Conservation (phyloP, 202 grass and related monocot genomes). For the Setaria italica region DNA sequence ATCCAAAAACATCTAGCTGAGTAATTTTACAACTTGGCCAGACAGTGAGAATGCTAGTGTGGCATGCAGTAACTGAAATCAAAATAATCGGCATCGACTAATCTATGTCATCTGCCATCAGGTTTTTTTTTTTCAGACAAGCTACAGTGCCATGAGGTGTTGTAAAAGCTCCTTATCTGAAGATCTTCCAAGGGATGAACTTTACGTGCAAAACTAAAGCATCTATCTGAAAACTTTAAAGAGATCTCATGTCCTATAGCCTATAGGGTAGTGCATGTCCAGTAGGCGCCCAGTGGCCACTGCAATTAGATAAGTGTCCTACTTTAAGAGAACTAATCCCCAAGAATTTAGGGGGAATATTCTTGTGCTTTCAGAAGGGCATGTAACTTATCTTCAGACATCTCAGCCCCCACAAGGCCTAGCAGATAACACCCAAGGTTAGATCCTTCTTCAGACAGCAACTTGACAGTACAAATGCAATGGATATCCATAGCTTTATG, state of each 20-base stretch:
- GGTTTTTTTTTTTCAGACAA: not conserved
- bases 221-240: not conserved
- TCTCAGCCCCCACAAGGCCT: not conserved
- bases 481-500: conserved; percentile 35
- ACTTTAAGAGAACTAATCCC: conserved; percentile 23
- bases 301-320: conserved; percentile 12
- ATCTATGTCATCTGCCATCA: not conserved
- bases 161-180: not conserved
- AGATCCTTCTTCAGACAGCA: conserved; percentile 10
- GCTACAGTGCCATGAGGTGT: not conserved
- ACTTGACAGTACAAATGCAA: conserved; percentile 28
- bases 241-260: not conserved
- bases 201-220: not conserved
- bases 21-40: too few species aligned
- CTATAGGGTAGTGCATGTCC: conserved; percentile 28
- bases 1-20: not conserved
- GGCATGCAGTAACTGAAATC: not conserved
- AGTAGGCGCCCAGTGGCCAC: conserved; percentile 25
- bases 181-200: not conserved
- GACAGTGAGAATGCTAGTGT: not conserved
- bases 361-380: not conserved
- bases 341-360: conserved; percentile 22
- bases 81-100: not conserved
- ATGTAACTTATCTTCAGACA: conserved; percentile 31
- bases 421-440: not conserved